Evolutionary conservation across 306 rosid genomes (phyloP).

Genomic region (Vicia villosa): DNA sequence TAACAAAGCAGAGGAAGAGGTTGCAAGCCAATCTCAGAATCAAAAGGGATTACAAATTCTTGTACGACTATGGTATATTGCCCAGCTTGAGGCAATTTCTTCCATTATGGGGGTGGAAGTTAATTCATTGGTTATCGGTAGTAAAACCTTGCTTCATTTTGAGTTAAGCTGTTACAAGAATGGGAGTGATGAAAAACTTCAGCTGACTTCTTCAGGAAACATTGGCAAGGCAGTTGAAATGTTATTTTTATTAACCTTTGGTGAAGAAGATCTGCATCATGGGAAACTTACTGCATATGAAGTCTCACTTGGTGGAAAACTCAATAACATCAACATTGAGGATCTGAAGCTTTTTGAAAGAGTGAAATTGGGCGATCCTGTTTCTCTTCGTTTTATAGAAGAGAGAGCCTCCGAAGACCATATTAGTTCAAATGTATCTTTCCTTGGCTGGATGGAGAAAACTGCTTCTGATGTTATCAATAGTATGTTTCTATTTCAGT

Average conservation of each 20-base stretch:
- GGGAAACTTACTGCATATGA: conserved; percentile 55
- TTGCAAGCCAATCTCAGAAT: conserved; percentile 46
- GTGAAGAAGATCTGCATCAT: conserved; percentile 53
- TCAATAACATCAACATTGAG: conserved; percentile 39
- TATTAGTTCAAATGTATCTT: conserved; percentile 59
- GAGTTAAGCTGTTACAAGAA: conserved; percentile 51
- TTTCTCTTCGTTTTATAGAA: conserved; percentile 55
- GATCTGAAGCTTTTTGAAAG: conserved; percentile 54
- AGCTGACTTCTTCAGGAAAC: conserved; percentile 47
- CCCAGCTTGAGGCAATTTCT: conserved; percentile 70
- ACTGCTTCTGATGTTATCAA: conserved; percentile 67
- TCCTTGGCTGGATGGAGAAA: conserved; percentile 76
- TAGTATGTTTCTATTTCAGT: conserved; percentile 60
- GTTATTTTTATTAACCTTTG: conserved; percentile 56
- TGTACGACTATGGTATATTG: conserved; percentile 65
- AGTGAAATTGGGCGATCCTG: conserved; percentile 61
- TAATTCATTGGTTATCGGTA: conserved; percentile 60
- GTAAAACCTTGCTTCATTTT: conserved; percentile 74
- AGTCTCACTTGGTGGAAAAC: conserved; percentile 58
- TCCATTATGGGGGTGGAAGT: conserved; percentile 61
- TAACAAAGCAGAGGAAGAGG: conserved; percentile 51
- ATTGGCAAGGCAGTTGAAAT: conserved; percentile 51
- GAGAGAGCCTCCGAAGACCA: conserved; percentile 51
- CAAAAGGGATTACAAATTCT: conserved; percentile 63
- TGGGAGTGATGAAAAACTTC: conserved; percentile 50